phyloP scores from a whole-genome alignment of 148 eudicot species.

The Cornus suecica region DNA sequence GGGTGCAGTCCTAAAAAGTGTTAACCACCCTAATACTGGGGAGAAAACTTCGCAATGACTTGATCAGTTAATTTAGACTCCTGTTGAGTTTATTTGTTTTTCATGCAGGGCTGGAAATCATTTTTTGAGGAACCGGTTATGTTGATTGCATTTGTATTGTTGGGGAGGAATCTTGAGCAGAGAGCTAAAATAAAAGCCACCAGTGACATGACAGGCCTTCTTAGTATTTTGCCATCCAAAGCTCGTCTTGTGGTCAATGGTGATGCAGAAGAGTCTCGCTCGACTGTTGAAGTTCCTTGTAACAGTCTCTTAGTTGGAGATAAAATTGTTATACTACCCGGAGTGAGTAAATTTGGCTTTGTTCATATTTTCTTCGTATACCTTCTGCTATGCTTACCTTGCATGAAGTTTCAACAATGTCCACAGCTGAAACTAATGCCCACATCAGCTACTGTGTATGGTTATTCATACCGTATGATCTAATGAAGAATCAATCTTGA shows the following conservation, averaged over 20 bases:
- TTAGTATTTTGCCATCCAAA: slow-evolving; percentile 81
- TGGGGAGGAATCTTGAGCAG: slow-evolving; percentile 98
- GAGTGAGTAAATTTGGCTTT: slow-evolving; percentile 53
- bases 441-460: neutral
- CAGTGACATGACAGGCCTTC: slow-evolving; percentile 91
- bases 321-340: slow-evolving; percentile 86
- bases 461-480: too few relatives aligned
- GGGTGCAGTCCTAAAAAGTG: neutral
- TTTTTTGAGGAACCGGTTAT: slow-evolving; percentile 94
- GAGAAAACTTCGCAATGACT: neutral
- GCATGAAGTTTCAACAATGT: neutral
- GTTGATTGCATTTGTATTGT: slow-evolving; percentile 94
- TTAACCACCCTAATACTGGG: neutral
- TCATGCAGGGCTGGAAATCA: slow-evolving; percentile 85
- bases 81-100: slow-evolving; percentile 16
- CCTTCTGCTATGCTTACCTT: neutral
- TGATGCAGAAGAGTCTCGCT: slow-evolving; percentile 44
- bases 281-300: slow-evolving; percentile 89
- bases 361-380: neutral
- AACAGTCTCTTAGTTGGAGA: slow-evolving; percentile 86
- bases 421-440: neutral
- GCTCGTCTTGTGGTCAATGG: slow-evolving; percentile 81
- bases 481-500: too few relatives aligned
- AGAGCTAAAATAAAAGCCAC: slow-evolving; percentile 97
- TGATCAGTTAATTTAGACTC: slow-evolving; percentile 7